These are phyloP conservation scores for Scleromitrula shiraiana DNA, from an alignment of 2,329 filamentous ascomycete genomes.

Conservation along the genomic window DNA sequence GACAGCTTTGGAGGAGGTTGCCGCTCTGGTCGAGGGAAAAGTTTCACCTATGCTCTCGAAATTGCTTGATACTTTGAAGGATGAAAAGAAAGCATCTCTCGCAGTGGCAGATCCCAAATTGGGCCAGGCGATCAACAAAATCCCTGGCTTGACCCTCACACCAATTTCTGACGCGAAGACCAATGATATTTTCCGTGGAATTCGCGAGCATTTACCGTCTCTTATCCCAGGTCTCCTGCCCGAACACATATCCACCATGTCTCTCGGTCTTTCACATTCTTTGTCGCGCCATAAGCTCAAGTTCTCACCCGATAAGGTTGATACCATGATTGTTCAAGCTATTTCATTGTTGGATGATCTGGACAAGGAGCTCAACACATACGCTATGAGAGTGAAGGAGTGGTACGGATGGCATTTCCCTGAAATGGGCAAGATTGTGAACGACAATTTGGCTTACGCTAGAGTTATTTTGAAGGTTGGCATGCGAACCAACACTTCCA, in stretches of 20 bases:
- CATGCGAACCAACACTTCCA: conserved; percentile 72
- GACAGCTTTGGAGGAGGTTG: conserved; percentile 82
- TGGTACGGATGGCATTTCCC: conserved; percentile 99
- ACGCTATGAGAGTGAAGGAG: conserved; percentile 98
- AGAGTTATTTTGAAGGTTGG: conserved; percentile 83
- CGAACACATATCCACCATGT: conserved; percentile 87
- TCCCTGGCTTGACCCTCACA: conserved; percentile 79
- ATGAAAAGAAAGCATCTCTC: conserved; percentile 94
- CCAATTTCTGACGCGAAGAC: conserved; percentile 75
- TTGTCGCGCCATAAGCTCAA: conserved; percentile 96
- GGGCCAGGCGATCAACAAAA: conserved; percentile 82
- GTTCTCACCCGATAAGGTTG: conserved; percentile 97
- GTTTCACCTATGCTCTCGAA: conserved; percentile 78
- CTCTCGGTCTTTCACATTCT: conserved; percentile 91
- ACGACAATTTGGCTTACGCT: conserved; percentile 93
- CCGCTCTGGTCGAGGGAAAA: conserved; percentile 84
- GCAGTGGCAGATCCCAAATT: conserved; percentile 92
- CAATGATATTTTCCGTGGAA: conserved; percentile 85
- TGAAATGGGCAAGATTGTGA: conserved; percentile 92
- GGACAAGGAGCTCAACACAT: conserved; percentile 98
- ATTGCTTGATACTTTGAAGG: conserved; percentile 83
- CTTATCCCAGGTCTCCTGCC: conserved; percentile 83
- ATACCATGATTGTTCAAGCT: conserved; percentile 98
- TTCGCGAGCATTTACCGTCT: conserved; percentile 82
- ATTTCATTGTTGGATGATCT: conserved; percentile 90